Conservation (phyloP, 2,329 filamentous ascomycete species). For the Penicillium sp. region DNA sequence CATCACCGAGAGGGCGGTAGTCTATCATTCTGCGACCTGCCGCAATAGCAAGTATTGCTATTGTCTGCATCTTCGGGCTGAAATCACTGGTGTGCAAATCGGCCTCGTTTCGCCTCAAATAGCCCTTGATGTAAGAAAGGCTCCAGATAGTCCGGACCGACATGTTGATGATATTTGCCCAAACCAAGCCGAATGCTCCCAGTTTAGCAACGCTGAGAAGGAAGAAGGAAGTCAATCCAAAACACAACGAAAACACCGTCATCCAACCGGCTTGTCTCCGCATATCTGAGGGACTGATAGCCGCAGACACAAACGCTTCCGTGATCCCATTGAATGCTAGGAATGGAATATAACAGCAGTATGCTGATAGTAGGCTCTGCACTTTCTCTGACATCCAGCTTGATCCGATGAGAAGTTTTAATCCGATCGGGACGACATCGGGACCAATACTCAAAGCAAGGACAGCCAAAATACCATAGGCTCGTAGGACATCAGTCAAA, state of each 20-base stretch:
- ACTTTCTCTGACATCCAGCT: conserved; percentile 74
- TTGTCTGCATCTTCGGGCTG: conserved; percentile 43
- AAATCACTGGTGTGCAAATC: conserved; percentile 41
- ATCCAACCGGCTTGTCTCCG: conserved; percentile 79
- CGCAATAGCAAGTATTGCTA: conserved; percentile 44
- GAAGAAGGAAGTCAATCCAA: conserved; percentile 69
- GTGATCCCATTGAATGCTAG: conserved; percentile 86
- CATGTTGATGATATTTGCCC: conserved; percentile 91
- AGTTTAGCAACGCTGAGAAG: conserved; percentile 66
- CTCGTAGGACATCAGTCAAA: conserved; percentile 54
- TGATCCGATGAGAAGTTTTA: conserved; percentile 70
- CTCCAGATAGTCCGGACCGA: conserved; percentile 79
- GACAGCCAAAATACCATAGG: conserved; percentile 71
- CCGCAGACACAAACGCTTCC: conserved; percentile 88
- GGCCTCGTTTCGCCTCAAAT: conserved; percentile 51
- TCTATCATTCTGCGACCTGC: conserved; percentile 39
- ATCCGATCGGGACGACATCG: conserved; percentile 65
- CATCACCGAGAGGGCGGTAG: conserved; percentile 15
- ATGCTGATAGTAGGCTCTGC: conserved; percentile 67
- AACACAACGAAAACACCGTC: conserved; percentile 72
- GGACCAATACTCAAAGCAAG: conserved; percentile 69
- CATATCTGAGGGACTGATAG: conserved; percentile 71
- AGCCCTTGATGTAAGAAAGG: conserved; percentile 63
- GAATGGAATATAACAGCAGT: conserved; percentile 91
- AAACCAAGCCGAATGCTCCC: conserved; percentile 76